phyloP scores from a whole-genome alignment of 2,329 filamentous ascomycete genomes.

The Nothophoma quercina region DNA sequence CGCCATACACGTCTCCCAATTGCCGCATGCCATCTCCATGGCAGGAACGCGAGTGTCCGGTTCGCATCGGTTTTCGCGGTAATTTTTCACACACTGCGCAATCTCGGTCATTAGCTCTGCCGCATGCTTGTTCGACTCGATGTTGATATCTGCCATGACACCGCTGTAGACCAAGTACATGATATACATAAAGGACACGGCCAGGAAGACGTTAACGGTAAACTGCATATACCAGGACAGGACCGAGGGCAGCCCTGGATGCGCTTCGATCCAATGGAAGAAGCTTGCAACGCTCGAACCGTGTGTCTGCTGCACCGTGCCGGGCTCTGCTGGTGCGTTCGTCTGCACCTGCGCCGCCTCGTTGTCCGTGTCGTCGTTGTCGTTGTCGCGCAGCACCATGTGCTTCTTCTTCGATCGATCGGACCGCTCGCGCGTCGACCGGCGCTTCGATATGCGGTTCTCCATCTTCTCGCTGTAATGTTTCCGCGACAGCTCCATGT shows the following conservation, averaged over 20 bases:
- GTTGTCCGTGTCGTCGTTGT: slow-evolving; percentile 38
- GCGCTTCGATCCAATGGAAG: slow-evolving; percentile 68
- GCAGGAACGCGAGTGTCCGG: slow-evolving; percentile 73
- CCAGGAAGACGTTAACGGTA: slow-evolving; percentile 69
- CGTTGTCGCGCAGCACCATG: slow-evolving; percentile 22
- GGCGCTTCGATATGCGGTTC: slow-evolving; percentile 48
- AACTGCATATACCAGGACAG: slow-evolving; percentile 73
- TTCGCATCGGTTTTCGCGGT: slow-evolving; percentile 76
- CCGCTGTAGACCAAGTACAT: slow-evolving; percentile 74
- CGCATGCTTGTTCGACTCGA: slow-evolving; percentile 74
- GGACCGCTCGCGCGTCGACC: slow-evolving; percentile 14
- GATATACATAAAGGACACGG: slow-evolving; percentile 67
- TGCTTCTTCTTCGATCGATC: slow-evolving; percentile 36
- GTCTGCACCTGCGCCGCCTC: slow-evolving; percentile 15
- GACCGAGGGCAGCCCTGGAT: slow-evolving; percentile 70
- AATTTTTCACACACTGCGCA: slow-evolving; percentile 75
- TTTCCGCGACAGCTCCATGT: slow-evolving; percentile 42
- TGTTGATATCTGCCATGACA: slow-evolving; percentile 76
- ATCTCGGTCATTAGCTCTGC: slow-evolving; percentile 76
- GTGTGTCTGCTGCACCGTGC: slow-evolving; percentile 30
- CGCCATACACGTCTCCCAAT: slow-evolving; percentile 89
- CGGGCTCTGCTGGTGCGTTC: slow-evolving; percentile 3
- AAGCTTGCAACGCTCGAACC: slow-evolving; percentile 54
- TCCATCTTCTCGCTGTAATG: slow-evolving; percentile 50
- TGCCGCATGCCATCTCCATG: slow-evolving; percentile 74